A percentile compares a stretch with the other conserved stretches of the same genome.
phyloP scores from a whole-genome alignment of 768 basidiomycete species.

The Podaxis sp. region DNA sequence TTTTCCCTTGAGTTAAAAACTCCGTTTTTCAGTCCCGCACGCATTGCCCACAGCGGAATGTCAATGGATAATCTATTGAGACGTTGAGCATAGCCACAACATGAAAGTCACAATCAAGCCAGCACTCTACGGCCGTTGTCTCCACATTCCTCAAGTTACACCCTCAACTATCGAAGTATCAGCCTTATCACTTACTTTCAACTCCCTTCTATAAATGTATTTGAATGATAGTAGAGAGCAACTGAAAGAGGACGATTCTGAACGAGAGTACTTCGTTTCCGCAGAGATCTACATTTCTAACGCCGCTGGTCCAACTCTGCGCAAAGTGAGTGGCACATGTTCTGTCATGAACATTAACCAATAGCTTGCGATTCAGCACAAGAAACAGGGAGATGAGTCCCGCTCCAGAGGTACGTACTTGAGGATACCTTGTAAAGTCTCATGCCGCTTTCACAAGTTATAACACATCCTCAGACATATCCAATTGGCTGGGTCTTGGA shows the following conservation, averaged over 20 bases:
- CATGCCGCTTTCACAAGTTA: not conserved
- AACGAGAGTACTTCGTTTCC: conserved; percentile 57
- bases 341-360: not conserved
- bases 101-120: no score
- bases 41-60: not conserved
- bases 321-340: conserved; percentile 49
- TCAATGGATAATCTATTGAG: no score
- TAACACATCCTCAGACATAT: conserved; percentile 52
- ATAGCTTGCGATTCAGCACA: conserved; percentile 6
- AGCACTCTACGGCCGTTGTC: not conserved
- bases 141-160: not conserved
- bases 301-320: conserved; percentile 46
- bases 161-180: not conserved
- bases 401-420: conserved; percentile 10
- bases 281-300: conserved; percentile 64
- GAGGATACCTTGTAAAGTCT: not conserved
- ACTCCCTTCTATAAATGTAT: not conserved
- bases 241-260: conserved; percentile 10
- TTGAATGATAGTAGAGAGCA: conserved; percentile 15
- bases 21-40: not conserved
- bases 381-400: conserved; percentile 11
- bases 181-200: not conserved
- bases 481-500: conserved; percentile 66
- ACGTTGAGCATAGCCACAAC: conserved; percentile 14
- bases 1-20: conserved; percentile 19